phyloP scores from a whole-genome alignment of 1,284 basidiomycete species.

The Puccinia polysora region DNA sequence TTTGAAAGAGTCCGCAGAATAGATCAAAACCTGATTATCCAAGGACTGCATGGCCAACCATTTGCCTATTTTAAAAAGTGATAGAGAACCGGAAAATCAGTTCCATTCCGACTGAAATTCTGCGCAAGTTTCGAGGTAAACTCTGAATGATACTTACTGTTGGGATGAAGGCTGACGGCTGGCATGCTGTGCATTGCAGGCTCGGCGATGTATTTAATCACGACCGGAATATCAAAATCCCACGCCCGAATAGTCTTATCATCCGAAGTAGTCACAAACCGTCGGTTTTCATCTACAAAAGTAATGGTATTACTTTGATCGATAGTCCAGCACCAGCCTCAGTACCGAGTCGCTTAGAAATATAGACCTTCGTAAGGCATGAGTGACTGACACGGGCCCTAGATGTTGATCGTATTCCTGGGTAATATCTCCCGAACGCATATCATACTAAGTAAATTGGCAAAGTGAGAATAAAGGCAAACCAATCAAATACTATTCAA shows the following conservation, averaged over 20 bases:
- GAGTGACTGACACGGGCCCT: slow-evolving; percentile 65
- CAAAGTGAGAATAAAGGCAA: slow-evolving; percentile 4
- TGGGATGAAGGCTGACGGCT: slow-evolving; percentile 87
- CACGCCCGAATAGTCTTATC: slow-evolving; percentile 99
- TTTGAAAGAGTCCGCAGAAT: slow-evolving; percentile 86
- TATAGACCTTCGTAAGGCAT: not conserved
- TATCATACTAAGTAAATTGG: slow-evolving; percentile 76
- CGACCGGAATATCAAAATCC: slow-evolving; percentile 91
- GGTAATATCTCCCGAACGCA: slow-evolving; percentile 82
- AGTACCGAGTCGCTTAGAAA: not conserved
- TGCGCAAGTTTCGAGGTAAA: slow-evolving; percentile 44
- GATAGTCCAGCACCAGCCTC: not conserved
- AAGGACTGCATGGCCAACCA: slow-evolving; percentile 95
- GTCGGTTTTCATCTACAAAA: slow-evolving; percentile 88
- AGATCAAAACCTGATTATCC: slow-evolving; percentile 96
- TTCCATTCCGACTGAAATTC: slow-evolving; percentile 21
- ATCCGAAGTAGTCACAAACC: slow-evolving; percentile 97
- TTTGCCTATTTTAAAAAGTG: slow-evolving; percentile 62
- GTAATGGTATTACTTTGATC: slow-evolving; percentile 75
- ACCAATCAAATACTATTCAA: not conserved
- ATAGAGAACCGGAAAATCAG: slow-evolving; percentile 36
- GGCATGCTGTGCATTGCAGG: slow-evolving; percentile 99
- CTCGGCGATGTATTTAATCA: slow-evolving; percentile 99
- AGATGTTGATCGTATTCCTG: slow-evolving; percentile 99
- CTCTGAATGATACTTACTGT: slow-evolving; percentile 62